Base-by-base conservation (phyloP, 495 filamentous ascomycete species). In the Copromyces sp. region DNA sequence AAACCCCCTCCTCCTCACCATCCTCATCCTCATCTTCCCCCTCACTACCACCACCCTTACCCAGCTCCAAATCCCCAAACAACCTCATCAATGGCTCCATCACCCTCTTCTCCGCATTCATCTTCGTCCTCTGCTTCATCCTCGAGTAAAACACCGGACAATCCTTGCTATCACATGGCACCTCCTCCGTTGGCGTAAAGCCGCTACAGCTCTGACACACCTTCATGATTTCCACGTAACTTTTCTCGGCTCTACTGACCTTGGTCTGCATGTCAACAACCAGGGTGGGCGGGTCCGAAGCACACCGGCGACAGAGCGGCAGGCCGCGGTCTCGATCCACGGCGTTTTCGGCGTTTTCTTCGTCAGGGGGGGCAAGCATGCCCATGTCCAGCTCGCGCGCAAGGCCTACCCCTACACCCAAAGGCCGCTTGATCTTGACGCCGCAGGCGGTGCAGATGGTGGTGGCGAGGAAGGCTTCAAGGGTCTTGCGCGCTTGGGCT, bases 61-160 rank as follows among this genome's bases (percentile, higher is more conserved):
- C 78, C 73, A 85, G 74, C 47, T 77, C 80, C 72, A 72, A 69
- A 53, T 86, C 83, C 71, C 86, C 84, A 72, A 94, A 80, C 70
- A 86, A 78, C 75, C 83, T 79, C 11, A 92, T 80, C 4, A 89
- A 84, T 38, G 88, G 89, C 76, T 84, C 87, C 39, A 87, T 79
- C 39, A 87, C 81, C 35, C 79, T 79, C 81, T 78, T 89, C 75
- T 90, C 86, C 73, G 84, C 88, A 71, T 83, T 84, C 74, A 92
- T 84, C 79, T 85, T 81, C 12, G 90, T 85, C 71, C 80, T 79
- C 81, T 94, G 90, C 81, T 91, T 91, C 12, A 91, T 88, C 69
- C 96, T 83, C 2, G 91, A 91, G 79, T 98, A 99, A 76, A 95
- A 98, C 3, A 97, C 92, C 0, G 94, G 92, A 79, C 95, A 99